Conservation (phyloP, 2,329 filamentous ascomycete genomes). For the Aspergillus japonicus region DNA sequence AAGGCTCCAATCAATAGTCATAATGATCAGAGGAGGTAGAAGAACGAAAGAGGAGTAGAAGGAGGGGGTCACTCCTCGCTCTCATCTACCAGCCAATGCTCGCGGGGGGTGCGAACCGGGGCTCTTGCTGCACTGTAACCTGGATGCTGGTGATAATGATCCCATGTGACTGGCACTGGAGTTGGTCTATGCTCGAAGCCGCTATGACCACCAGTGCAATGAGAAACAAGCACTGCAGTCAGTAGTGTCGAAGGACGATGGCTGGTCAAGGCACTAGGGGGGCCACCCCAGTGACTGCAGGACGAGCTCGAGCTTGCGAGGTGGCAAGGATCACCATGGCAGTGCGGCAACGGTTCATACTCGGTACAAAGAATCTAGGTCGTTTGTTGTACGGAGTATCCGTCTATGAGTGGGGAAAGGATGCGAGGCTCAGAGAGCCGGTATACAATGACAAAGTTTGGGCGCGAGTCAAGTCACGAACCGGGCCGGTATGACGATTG, state of each 20-base stretch:
- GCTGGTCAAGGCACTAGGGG: not conserved
- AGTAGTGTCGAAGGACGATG: not conserved
- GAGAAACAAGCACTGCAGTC: not conserved
- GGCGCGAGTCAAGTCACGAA: not conserved
- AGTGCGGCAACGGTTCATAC: not conserved
- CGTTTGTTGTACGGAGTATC: too few relatives aligned
- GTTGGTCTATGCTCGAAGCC: not conserved
- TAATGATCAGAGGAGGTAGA: not conserved
- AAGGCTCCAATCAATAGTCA: conserved; percentile 23
- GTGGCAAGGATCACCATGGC: not conserved
- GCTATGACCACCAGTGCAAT: not conserved
- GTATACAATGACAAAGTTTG: not conserved
- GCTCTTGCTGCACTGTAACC: not conserved
- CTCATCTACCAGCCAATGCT: not conserved
- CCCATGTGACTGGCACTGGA: not conserved
- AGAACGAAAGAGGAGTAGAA: not conserved
- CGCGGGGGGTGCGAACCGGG: not conserved
- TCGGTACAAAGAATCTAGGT: not conserved
- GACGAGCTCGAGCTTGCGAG: not conserved
- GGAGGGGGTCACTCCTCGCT: not conserved
- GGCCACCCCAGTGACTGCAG: not conserved
- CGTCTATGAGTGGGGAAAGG: not conserved
- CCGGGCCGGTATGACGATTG: not conserved
- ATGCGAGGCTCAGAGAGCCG: not conserved
- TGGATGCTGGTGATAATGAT: not conserved